These are phyloP conservation scores for Corylus heterophylla DNA, from an alignment of 306 rosid species.

Conservation along the genomic window DNA sequence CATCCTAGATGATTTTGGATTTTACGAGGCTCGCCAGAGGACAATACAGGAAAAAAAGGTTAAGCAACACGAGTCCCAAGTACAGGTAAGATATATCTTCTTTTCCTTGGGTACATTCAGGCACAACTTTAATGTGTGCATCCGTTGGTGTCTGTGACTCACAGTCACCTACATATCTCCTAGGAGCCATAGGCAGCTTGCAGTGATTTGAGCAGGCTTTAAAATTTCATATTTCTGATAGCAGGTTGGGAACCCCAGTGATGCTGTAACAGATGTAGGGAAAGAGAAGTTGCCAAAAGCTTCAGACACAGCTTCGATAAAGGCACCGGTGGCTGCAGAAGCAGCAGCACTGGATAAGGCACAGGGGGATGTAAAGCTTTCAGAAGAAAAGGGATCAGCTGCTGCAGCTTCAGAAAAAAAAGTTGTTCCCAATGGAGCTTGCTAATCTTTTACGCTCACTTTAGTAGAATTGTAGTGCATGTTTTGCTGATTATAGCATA, in stretches of 20 bases:
- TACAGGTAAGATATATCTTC: conserved; percentile 25
- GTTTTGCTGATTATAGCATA: neutral
- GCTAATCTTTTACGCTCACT: neutral
- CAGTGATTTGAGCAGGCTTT: conserved; percentile 1
- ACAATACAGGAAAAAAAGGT: conserved; percentile 34
- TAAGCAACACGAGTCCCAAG: conserved; percentile 37
- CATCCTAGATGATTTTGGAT: conserved; percentile 57
- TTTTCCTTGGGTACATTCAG: neutral
- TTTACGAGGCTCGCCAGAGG: conserved; percentile 47
- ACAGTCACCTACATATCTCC: neutral
- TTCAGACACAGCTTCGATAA: conserved; percentile 28
- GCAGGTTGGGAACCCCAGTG: conserved; percentile 30
- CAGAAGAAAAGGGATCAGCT: conserved; percentile 26
- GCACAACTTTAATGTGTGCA: neutral
- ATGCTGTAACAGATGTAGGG: conserved; percentile 22
- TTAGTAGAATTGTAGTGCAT: neutral
- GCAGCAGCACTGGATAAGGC: conserved; percentile 19
- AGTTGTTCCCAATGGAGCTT: neutral
- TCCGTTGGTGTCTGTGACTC: neutral
- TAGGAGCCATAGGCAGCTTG: neutral
- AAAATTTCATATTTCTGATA: neutral
- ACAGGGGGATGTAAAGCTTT: conserved; percentile 16
- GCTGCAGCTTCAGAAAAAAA: neutral
- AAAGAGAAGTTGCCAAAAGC: conserved; percentile 30
- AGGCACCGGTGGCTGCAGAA: conserved; percentile 28